Evolutionary conservation across 2,329 filamentous ascomycete species (phyloP).

Genomic region (Neurospora sp.): DNA sequence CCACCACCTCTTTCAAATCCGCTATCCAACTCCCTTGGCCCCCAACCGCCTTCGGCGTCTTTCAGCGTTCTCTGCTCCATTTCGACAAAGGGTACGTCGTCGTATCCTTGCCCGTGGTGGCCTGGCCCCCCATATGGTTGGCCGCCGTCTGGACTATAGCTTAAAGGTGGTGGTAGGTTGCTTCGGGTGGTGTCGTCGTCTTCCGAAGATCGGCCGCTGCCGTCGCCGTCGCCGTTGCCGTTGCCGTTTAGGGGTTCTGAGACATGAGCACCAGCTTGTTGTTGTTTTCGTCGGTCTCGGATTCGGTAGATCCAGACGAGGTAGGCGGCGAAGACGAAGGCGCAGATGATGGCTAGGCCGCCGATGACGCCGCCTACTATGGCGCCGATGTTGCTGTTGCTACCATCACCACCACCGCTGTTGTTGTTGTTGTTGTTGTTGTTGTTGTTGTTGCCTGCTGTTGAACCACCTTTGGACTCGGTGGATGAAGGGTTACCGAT

Average conservation of each 20-base stretch:
- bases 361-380: neutral
- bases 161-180: neutral
- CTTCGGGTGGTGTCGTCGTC: neutral
- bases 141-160: neutral
- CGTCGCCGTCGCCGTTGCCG: neutral
- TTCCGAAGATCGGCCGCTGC: neutral
- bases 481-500: too few relatives aligned
- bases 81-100: neutral
- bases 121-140: neutral
- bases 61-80: neutral
- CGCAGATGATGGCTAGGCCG: neutral
- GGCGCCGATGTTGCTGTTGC: neutral
- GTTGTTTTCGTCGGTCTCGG: neutral
- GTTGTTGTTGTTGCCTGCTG: too few relatives aligned
- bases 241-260: neutral
- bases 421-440: too few relatives aligned
- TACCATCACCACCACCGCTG: too few relatives aligned
- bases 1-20: neutral
- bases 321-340: neutral
- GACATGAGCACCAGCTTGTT: neutral
- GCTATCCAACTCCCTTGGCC: neutral
- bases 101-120: neutral
- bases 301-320: neutral
- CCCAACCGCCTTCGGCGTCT: neutral
- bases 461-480: too few relatives aligned